Evolutionary conservation across 1,139 yeast genomes (phyloP).

Genomic region (Petasospora rhodanensis): DNA sequence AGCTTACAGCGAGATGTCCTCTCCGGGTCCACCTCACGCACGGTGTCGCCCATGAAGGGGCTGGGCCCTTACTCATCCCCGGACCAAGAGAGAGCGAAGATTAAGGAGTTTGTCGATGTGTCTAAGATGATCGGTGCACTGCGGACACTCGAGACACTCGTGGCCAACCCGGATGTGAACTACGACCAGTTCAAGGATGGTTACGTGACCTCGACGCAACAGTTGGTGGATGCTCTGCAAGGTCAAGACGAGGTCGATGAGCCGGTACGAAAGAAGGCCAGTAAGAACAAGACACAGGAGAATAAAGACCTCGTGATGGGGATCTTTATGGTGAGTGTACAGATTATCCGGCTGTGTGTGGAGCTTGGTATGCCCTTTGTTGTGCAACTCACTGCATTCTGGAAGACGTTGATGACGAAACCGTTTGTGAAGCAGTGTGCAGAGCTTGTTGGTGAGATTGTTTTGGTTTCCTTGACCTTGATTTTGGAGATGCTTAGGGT

Average conservation of each 20-base stretch:
- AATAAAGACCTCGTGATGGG: conserved; percentile 9
- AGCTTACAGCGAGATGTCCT: too few species aligned
- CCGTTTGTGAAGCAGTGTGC: conserved; percentile 5
- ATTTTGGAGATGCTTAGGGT: conserved; percentile 5
- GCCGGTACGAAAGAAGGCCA: too few species aligned
- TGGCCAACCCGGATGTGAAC: conserved; percentile 8
- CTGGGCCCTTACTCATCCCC: too few species aligned
- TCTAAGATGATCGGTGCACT: conserved; percentile 11
- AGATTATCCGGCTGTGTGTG: conserved; percentile 7
- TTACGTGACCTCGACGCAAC: conserved; percentile 12
- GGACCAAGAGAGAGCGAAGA: conserved; percentile 7
- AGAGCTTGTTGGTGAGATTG: conserved; percentile 10
- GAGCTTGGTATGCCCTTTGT: conserved; percentile 13
- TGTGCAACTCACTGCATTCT: neutral
- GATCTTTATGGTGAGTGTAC: conserved; percentile 9
- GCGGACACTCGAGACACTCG: conserved; percentile 10
- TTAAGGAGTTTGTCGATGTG: conserved; percentile 15
- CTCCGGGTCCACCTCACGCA: too few species aligned
- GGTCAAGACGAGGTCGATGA: too few species aligned
- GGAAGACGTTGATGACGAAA: conserved; percentile 5
- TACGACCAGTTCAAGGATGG: conserved; percentile 9
- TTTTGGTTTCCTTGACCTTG: conserved; percentile 7
- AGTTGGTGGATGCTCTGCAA: conserved; percentile 8
- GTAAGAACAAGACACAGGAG: neutral
- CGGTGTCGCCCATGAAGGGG: too few species aligned